These are phyloP conservation scores for Melaleuca quinquenervia DNA, from an alignment of 345 rosid species.

Conservation along the genomic window DNA sequence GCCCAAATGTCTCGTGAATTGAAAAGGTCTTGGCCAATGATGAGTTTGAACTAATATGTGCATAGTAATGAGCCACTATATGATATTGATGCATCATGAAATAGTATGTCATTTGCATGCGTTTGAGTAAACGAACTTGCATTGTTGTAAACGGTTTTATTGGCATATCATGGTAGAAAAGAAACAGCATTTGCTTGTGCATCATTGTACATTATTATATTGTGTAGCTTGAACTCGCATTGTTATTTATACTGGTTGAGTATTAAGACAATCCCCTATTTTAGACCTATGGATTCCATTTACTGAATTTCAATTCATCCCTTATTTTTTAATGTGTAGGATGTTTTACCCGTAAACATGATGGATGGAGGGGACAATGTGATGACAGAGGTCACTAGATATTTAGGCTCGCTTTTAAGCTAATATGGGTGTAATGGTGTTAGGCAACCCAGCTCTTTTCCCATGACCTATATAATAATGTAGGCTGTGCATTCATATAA, in stretches of 20 bases:
- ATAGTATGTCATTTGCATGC: background rate
- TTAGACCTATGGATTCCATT: background rate
- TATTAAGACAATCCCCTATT: background rate
- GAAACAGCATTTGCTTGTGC: background rate
- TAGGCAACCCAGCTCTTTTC: no score
- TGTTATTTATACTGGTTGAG: background rate
- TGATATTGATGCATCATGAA: background rate
- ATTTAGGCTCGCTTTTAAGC: no score
- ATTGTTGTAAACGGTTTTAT: fast-evolving
- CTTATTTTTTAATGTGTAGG: background rate
- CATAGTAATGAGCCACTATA: no score
- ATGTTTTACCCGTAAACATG: no score
- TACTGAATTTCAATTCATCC: fast-evolving
- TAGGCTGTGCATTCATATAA: no score
- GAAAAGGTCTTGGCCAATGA: fast-evolving
- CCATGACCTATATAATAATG: no score
- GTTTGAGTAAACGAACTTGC: background rate
- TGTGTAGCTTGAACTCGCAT: fast-evolving
- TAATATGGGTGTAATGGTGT: no score
- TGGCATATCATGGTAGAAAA: background rate
- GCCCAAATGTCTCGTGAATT: background rate
- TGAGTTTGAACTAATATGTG: background rate
- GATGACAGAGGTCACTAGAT: no score
- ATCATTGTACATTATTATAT: background rate
- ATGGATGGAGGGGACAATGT: no score